Percentiles rank a stretch among this genome's conserved stretches.
Evolutionary conservation across 805 yeast species (phyloP).

Genomic region (Torulaspora gathmanii): DNA sequence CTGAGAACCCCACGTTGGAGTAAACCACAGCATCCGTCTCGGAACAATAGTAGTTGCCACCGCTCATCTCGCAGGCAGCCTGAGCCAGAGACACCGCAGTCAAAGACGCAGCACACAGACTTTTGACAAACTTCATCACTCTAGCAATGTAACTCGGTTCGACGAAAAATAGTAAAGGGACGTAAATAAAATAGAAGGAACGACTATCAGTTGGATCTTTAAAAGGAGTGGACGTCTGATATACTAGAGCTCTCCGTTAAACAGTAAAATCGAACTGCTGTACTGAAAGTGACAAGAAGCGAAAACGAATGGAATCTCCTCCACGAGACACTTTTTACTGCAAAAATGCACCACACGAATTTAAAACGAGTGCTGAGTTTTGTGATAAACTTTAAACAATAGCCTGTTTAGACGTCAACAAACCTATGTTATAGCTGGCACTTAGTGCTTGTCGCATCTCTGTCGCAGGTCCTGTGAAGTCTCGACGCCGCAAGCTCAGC

Average conservation of each 20-base stretch:
- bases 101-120: constrained; percentile 29
- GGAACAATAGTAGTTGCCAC: constrained; percentile 83
- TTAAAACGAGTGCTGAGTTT: background rate
- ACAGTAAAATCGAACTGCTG: too few relatives aligned
- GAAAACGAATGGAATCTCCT: background rate
- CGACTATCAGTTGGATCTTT: constrained; percentile 29
- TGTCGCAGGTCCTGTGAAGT: background rate
- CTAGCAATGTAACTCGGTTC: background rate
- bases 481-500: background rate
- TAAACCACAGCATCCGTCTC: constrained; percentile 63
- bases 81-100: constrained; percentile 27
- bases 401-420: background rate
- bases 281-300: background rate
- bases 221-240: constrained; percentile 1
- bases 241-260: background rate
- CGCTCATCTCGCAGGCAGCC: constrained; percentile 45
- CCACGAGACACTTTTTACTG: background rate
- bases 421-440: background rate
- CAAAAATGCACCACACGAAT: background rate
- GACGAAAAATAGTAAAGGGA: constrained; percentile 1
- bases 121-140: constrained; percentile 20
- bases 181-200: constrained; percentile 18
- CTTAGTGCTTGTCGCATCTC: too few relatives aligned
- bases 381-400: background rate
- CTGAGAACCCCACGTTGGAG: constrained; percentile 75